Conservation (phyloP, 371 early-diverging fungal species). For the Choanephora cucurbitarum region DNA sequence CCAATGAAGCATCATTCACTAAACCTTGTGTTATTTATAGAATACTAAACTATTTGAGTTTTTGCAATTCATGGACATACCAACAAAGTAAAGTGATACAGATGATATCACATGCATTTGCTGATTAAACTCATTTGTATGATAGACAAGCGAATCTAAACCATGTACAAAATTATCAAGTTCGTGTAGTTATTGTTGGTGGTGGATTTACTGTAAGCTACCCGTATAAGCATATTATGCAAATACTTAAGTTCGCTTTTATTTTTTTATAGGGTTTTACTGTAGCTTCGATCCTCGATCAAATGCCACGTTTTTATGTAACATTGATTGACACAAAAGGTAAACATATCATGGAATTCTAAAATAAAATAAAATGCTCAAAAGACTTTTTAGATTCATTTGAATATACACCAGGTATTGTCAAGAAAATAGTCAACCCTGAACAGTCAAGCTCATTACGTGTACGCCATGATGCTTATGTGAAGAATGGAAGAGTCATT, state of each 20-base stretch:
- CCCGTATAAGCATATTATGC: background rate
- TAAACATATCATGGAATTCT: slow-evolving; percentile 7
- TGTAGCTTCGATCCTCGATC: slow-evolving; percentile 41
- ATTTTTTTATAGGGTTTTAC: slow-evolving; percentile 35
- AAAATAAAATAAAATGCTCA: slow-evolving; percentile 2
- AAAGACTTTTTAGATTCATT: slow-evolving; percentile 31
- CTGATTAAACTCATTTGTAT: background rate
- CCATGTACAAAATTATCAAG: slow-evolving; percentile 20
- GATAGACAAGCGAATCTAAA: slow-evolving; percentile 12
- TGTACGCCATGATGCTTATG: slow-evolving; percentile 48
- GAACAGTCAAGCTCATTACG: slow-evolving; percentile 36
- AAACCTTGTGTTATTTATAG: slow-evolving; percentile 7
- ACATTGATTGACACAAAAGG: slow-evolving; percentile 46
- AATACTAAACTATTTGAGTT: slow-evolving; percentile 23
- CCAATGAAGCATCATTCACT: background rate
- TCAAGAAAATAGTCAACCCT: slow-evolving; percentile 40
- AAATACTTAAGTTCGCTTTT: background rate
- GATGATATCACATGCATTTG: background rate
- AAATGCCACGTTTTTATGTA: slow-evolving; percentile 44
- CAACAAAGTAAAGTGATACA: slow-evolving; percentile 21
- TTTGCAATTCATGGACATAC: slow-evolving; percentile 23
- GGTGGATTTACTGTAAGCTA: slow-evolving; percentile 43
- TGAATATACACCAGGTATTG: slow-evolving; percentile 48
- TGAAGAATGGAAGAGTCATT: slow-evolving; percentile 47
- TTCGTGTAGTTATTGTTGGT: slow-evolving; percentile 35